Conservation (phyloP, 1,284 basidiomycete species). For the Ustilago shanxiensis region DNA sequence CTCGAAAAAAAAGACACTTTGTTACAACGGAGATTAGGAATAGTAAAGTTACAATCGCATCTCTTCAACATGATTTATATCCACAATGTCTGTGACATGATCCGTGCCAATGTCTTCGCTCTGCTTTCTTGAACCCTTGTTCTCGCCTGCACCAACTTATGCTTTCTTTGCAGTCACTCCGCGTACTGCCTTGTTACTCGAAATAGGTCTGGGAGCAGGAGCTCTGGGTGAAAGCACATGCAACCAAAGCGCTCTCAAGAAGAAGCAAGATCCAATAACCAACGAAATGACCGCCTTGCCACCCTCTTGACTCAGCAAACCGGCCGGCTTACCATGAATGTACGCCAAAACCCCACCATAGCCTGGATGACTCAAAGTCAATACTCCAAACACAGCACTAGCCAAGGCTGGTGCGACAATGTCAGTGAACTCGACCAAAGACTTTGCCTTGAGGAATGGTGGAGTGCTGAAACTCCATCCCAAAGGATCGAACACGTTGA, state of each 20-base stretch:
- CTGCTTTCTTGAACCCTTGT: neutral
- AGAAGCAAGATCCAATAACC: constrained; percentile 57
- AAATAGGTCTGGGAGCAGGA: constrained; percentile 18
- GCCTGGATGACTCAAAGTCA: constrained; percentile 44
- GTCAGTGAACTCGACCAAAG: constrained; percentile 52
- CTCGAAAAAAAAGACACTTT: neutral
- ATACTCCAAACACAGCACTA: constrained; percentile 39
- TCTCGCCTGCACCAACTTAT: neutral
- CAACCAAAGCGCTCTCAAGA: constrained; percentile 40
- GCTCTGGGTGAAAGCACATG: constrained; percentile 31
- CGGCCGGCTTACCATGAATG: constrained; percentile 12
- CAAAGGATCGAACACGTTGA: constrained; percentile 55
- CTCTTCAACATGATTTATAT: neutral
- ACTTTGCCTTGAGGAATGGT: constrained; percentile 48
- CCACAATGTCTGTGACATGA: neutral
- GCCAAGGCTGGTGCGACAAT: constrained; percentile 54
- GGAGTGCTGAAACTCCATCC: constrained; percentile 58
- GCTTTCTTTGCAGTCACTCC: constrained; percentile 22
- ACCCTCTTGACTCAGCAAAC: constrained; percentile 38
- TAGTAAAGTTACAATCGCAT: constrained; percentile 3
- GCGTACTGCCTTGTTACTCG: constrained; percentile 26
- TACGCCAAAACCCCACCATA: constrained; percentile 24
- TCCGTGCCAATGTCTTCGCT: neutral
- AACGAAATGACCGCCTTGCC: constrained; percentile 54
- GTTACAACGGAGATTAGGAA: neutral